Evolutionary conservation across 345 rosid species (phyloP).

Genomic region (Zanthoxylum bungeanum): DNA sequence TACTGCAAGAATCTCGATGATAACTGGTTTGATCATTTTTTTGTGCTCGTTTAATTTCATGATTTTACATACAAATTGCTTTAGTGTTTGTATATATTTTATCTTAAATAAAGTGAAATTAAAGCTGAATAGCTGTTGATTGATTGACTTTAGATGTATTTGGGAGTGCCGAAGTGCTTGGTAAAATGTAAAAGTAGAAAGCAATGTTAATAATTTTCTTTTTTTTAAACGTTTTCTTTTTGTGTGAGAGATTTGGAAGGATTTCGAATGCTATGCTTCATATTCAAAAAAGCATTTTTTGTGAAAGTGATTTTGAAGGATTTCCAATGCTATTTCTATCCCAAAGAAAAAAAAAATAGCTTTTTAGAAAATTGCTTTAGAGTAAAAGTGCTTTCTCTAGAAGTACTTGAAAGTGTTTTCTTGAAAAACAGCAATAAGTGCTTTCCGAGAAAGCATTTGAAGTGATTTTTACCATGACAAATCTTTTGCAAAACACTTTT

Average conservation of each 20-base stretch:
- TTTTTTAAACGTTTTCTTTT: too few relatives aligned
- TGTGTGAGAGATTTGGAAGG: too few relatives aligned
- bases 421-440: too few relatives aligned
- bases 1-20: constrained; percentile 48
- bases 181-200: background rate
- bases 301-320: too few relatives aligned
- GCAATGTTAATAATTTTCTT: too few relatives aligned
- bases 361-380: background rate
- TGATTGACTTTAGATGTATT: background rate
- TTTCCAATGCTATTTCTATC: too few relatives aligned
- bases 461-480: background rate
- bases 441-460: background rate
- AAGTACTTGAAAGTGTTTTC: background rate
- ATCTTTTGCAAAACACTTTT: background rate
- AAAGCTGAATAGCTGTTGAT: background rate
- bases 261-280: too few relatives aligned
- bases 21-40: constrained; percentile 63
- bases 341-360: too few relatives aligned
- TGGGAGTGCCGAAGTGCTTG: background rate
- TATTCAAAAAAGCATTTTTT: too few relatives aligned
- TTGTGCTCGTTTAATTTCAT: background rate
- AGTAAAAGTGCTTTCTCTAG: background rate
- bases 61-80: background rate
- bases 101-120: background rate
- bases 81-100: background rate